Base-by-base conservation (phyloP, 2,329 filamentous ascomycete genomes). In the Blumeriella jaapii region DNA sequence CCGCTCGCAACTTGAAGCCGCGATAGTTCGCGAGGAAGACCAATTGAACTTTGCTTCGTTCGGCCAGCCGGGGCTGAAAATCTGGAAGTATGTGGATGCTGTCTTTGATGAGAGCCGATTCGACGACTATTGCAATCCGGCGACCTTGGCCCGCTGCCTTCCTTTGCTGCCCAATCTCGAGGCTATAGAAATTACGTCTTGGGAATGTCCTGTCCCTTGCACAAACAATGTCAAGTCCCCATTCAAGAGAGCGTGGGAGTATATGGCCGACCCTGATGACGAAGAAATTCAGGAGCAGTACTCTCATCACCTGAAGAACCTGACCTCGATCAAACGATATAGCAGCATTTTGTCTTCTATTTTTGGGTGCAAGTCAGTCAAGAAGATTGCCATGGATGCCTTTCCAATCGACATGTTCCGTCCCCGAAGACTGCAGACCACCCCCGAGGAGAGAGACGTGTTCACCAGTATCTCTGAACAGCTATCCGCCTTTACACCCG, bases 371-470 rank as follows among this genome's bases (percentile, higher is more conserved):
- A 23, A 23, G n/a, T 17, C 26, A 4, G 24, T 35, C 13, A 14
- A 5, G 12, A 29, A 4, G 6, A 2, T 35, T 9, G 17, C 17
- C 19, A 24, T 35, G 9, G 33, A 35, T 10, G 19, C 25, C 19
- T 35, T 35, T 11, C 33, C 33, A 5, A 22, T 35, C 18, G 33
- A 35, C 4, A 29, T 16, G 7, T 35, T 35, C 19, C 18, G 33
- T 11, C 8, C 12, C 10, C 17, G 11, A 14, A 3, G n/a, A 13
- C 25, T 27, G 4, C 25, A 27, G 9, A 13, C 8, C 22, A 8
- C 10, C 4, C 11, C 9, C 13, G n/a, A 12, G 9, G 25, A 27
- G 13, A 27, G 4, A 8, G 13, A 9, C n/a, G 12, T 27, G 7
- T 13, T 18, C 12, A 9, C 16, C 13, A 13, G 5, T 8, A 3